phyloP scores from a whole-genome alignment of 2,329 filamentous ascomycete genomes.

The Parafenestella ontariensis region DNA sequence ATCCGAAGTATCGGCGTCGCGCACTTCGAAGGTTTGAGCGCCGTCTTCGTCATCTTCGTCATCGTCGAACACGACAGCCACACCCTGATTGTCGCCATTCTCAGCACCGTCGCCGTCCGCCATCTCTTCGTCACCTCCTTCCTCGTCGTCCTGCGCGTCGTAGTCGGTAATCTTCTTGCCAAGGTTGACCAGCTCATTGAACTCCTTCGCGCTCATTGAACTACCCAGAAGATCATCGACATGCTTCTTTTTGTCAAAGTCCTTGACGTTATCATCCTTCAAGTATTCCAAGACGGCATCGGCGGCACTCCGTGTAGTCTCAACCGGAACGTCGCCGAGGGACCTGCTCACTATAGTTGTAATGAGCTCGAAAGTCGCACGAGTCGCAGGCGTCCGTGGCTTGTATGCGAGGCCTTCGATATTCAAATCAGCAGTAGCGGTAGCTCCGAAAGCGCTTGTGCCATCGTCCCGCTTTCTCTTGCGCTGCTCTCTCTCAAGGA shows the following conservation, averaged over 20 bases:
- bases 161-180: conserved; percentile 99
- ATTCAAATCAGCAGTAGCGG: conserved; percentile 79
- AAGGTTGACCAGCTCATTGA: conserved; percentile 94
- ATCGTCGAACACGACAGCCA: conserved; percentile 96
- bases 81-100: conserved; percentile 87
- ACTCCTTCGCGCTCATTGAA: conserved; percentile 83
- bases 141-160: conserved; percentile 93
- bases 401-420: conserved; percentile 93
- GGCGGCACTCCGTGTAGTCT: conserved; percentile 90
- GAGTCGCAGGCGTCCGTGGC: conserved; percentile 87
- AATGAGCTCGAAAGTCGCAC: conserved; percentile 93
- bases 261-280: conserved; percentile 95
- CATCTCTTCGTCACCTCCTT: conserved; percentile 71
- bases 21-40: conserved; percentile 81
- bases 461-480: conserved; percentile 80
- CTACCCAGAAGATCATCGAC: conserved; percentile 91
- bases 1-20: conserved; percentile 83
- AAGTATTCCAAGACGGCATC: conserved; percentile 90
- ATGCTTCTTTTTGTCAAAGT: conserved; percentile 98
- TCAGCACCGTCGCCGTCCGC: conserved; percentile 71
- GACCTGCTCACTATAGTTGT: conserved; percentile 87
- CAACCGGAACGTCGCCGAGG: conserved; percentile 90
- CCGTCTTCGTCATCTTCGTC: conserved; percentile 81
- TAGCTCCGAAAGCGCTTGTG: conserved; percentile 70
- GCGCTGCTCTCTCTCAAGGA: conserved; percentile 81